A percentile compares a stretch with the other conserved stretches of the same genome.
phyloP scores from a whole-genome alignment of 208 protist species.

The Leishmania lainsoni region DNA sequence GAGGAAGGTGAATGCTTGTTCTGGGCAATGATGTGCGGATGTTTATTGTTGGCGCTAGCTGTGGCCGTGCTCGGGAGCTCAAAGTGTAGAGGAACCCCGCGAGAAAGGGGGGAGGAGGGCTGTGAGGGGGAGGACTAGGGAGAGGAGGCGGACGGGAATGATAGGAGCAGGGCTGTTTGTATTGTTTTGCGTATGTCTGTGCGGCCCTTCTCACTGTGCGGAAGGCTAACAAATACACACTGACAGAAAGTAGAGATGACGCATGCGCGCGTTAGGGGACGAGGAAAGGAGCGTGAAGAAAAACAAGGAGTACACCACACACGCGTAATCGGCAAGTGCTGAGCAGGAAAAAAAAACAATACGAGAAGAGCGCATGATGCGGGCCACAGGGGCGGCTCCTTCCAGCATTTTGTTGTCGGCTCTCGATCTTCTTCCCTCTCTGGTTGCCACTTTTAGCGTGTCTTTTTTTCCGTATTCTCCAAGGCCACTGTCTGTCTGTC shows the following conservation, averaged over 20 bases:
- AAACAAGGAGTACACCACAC: neutral
- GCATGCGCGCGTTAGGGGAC: neutral
- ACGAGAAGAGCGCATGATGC: neutral
- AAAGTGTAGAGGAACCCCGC: neutral
- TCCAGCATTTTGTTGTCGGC: neutral
- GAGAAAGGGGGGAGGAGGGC: neutral
- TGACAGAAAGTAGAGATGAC: neutral
- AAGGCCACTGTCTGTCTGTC: neutral
- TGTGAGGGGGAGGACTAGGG: neutral
- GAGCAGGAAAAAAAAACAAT: neutral
- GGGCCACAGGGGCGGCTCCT: neutral
- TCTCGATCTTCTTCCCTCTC: neutral
- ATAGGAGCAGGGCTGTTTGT: neutral
- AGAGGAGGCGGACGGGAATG: neutral
- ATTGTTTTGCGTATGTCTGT: neutral
- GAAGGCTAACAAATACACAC: slow-evolving; percentile 2
- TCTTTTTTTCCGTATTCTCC: slow-evolving; percentile 14
- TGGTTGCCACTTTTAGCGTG: neutral
- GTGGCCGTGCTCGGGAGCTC: neutral
- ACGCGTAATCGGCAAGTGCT: neutral
- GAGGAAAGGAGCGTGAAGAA: neutral
- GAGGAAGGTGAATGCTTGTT: neutral
- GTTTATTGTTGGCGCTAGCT: neutral
- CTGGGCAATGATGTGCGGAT: neutral
- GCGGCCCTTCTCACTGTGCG: neutral